Evolutionary conservation across 75 land plant species (phyloP), one percentile per base, ranked within the genome.

Genomic region (Pseudotsuga menziesii): DNA sequence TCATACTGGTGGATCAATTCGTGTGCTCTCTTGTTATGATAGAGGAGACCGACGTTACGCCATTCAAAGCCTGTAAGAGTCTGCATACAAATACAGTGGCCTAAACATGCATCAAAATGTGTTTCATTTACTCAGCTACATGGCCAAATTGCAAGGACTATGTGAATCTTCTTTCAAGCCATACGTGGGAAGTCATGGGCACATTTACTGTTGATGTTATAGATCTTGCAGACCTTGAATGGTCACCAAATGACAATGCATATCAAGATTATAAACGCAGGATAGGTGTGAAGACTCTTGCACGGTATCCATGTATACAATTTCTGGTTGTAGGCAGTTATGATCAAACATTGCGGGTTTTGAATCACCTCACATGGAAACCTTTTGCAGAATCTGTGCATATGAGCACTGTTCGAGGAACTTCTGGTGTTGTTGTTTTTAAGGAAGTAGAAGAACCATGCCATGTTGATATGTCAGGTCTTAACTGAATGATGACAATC

Each of bases 391-490:
- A 96, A 77, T 96, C 94, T 77, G 76, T 71, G 48, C 99, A 96
- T 77, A 60, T 83, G 36, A 80, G 81, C 56, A 86, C 84, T 62
- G 83, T 92, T 16, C 95, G 92, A 62, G 84, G 82, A 27, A 92
- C 97, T 62, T 79, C 90, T 52, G 82, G 22, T 87, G 89, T 95
- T 76, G 90, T 89, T 78, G 82, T 96, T 57, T 92, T 96, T 75
- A 96, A 94, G 98, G 99, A 96, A 78, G 97, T 96, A 4, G 99
- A 96, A 77, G 99, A 96, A 73, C 91, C 98, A 72, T 80, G 85
- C 90, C 87, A 89, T 32, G 83, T 94, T 70, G 90, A 94, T 87
- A 88, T 96, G 89, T 87, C 98, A 15, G 88, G 81, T 48, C 74
- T 93, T 55, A 77, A 75, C 78, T 93, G 60, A 78, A 12, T 76